These are phyloP conservation scores for Aureobasidium sp. DNA, from an alignment of 2,329 filamentous ascomycete genomes.

Conservation along the genomic window DNA sequence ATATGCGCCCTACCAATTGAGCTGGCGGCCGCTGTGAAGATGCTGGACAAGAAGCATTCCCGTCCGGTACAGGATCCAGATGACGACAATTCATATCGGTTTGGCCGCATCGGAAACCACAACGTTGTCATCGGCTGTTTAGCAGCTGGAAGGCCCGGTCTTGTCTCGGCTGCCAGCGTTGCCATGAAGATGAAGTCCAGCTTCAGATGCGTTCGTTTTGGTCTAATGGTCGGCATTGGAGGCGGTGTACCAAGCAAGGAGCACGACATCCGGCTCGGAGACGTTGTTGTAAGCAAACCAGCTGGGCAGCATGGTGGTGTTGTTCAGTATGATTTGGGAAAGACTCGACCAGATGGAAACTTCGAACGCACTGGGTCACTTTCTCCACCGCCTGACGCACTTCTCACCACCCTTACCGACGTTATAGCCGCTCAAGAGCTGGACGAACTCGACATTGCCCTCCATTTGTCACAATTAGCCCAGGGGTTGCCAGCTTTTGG, in stretches of 20 bases:
- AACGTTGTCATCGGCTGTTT: conserved; percentile 23
- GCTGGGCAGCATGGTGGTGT: conserved; percentile 20
- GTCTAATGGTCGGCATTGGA: conserved; percentile 21
- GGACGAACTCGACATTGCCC: background rate
- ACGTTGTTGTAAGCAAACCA: conserved; percentile 23
- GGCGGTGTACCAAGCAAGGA: conserved; percentile 18
- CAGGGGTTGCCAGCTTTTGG: background rate
- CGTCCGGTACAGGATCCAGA: background rate
- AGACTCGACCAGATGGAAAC: background rate
- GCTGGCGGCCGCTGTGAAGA: background rate
- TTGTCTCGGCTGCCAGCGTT: conserved; percentile 16
- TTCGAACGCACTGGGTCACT: conserved; percentile 10
- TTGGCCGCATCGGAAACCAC: conserved; percentile 20
- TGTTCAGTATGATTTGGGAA: conserved; percentile 23
- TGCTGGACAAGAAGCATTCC: background rate
- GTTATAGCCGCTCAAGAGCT: conserved; percentile 8
- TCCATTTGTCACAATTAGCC: background rate
- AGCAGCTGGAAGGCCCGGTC: conserved; percentile 19
- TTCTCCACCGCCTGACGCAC: conserved; percentile 12
- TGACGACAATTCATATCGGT: background rate
- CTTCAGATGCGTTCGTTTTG: conserved; percentile 10
- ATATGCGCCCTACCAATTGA: conserved; percentile 19
- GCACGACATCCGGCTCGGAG: conserved; percentile 24
- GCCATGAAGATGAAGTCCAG: conserved; percentile 16
- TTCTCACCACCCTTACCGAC: conserved; percentile 14